phyloP scores from a whole-genome alignment of 768 basidiomycete species.

The Mycena floridula region DNA sequence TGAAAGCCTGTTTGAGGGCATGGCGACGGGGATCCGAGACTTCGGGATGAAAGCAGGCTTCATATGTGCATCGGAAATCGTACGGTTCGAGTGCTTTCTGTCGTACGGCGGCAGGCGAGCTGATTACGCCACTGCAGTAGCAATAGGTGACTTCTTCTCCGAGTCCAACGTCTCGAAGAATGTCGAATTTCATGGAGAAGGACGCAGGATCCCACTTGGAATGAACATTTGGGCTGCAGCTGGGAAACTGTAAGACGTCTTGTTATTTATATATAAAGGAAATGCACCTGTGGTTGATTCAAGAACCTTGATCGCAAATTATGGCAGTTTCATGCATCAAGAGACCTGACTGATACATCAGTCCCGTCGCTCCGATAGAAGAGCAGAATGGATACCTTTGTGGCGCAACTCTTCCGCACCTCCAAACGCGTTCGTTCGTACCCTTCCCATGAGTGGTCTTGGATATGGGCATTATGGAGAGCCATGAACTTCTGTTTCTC shows the following conservation, averaged over 20 bases:
- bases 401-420: background rate
- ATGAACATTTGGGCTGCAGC: slow-evolving; percentile 17
- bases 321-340: no score
- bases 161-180: slow-evolving; percentile 18
- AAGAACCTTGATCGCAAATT: slow-evolving; percentile 15
- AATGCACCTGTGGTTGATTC: slow-evolving; percentile 15
- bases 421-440: slow-evolving; percentile 22
- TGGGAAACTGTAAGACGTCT: slow-evolving; percentile 6
- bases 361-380: background rate
- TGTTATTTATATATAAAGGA: background rate
- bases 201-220: slow-evolving; percentile 21
- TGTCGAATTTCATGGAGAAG: slow-evolving; percentile 23
- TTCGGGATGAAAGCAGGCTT: background rate
- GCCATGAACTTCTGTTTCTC: slow-evolving; percentile 17
- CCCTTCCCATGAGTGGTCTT: slow-evolving; percentile 22
- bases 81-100: slow-evolving; percentile 21
- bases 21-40: background rate
- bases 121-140: slow-evolving; percentile 20
- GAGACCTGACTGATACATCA: slow-evolving; percentile 5
- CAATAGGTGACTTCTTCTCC: slow-evolving; percentile 25
- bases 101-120: slow-evolving; percentile 15
- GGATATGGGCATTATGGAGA: slow-evolving; percentile 19
- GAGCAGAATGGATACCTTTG: background rate
- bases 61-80: slow-evolving; percentile 11
- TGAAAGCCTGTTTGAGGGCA: no score